phyloP scores from a whole-genome alignment of 768 basidiomycete species.

The Strobilomyces dryophilus region DNA sequence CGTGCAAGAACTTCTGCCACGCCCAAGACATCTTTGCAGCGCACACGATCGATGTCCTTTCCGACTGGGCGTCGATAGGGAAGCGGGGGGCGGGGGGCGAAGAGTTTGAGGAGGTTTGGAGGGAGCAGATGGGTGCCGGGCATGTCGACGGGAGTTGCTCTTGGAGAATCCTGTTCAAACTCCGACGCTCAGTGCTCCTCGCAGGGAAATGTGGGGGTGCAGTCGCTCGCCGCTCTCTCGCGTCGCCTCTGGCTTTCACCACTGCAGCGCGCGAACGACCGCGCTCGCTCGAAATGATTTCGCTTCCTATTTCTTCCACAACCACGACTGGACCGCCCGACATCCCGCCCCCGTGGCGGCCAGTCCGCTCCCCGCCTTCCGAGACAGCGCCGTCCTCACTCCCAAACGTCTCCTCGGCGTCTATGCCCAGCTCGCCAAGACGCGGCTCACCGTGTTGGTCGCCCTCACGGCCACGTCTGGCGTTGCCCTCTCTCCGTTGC shows the following conservation, averaged over 20 bases:
- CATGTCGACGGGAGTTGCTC: slow-evolving; percentile 24
- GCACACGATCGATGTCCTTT: slow-evolving; percentile 74
- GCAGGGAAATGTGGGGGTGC: slow-evolving; percentile 4
- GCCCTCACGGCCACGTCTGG: slow-evolving; percentile 89
- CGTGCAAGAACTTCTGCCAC: slow-evolving; percentile 71
- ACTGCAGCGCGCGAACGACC: neutral
- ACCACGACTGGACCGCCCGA: slow-evolving; percentile 46
- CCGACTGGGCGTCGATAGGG: slow-evolving; percentile 84
- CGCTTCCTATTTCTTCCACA: slow-evolving; percentile 65
- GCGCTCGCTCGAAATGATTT: slow-evolving; percentile 25
- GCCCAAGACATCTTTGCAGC: slow-evolving; percentile 64
- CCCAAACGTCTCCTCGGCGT: slow-evolving; percentile 52
- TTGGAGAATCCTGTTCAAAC: slow-evolving; percentile 24
- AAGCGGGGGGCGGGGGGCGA: slow-evolving; percentile 88
- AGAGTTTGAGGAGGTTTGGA: slow-evolving; percentile 94
- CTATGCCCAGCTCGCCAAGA: slow-evolving; percentile 82
- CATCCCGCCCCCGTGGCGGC: slow-evolving; percentile 10
- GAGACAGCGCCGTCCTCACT: slow-evolving; percentile 41
- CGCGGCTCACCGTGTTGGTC: slow-evolving; percentile 77
- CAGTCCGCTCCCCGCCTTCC: slow-evolving; percentile 27
- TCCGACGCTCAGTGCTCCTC: slow-evolving; percentile 17
- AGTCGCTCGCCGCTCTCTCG: slow-evolving; percentile 10
- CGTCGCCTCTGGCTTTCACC: slow-evolving; percentile 2
- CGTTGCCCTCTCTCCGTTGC: slow-evolving; percentile 88
- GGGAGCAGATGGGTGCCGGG: slow-evolving; percentile 86